phyloP scores from a whole-genome alignment of 2,329 filamentous ascomycete species.

The Talaromyces sp. region DNA sequence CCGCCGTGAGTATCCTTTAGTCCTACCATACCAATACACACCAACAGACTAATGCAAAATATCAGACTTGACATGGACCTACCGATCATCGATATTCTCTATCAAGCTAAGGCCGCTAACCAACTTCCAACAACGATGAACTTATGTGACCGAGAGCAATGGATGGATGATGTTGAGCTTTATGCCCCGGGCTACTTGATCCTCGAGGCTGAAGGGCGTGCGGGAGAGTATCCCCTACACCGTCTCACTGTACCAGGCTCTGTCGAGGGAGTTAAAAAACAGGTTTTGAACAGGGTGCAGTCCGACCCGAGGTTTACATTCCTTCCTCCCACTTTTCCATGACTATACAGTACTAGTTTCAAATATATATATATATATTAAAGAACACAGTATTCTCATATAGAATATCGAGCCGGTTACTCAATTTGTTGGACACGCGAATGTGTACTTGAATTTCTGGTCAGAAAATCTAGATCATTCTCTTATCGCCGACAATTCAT shows the following conservation, averaged over 20 bases:
- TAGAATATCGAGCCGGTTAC: no score
- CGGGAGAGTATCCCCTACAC: conserved; percentile 1
- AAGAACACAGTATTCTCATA: no score
- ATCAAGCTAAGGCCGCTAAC: conserved; percentile 15
- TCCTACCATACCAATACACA: not conserved
- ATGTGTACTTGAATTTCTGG: no score
- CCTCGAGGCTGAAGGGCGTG: conserved; percentile 16
- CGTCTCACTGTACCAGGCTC: not conserved
- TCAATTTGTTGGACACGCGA: no score
- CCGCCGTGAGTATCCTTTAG: not conserved
- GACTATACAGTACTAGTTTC: not conserved
- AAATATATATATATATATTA: no score
- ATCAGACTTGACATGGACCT: conserved; percentile 16
- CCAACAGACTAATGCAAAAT: not conserved
- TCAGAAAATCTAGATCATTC: no score
- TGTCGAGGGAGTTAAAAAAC: not conserved
- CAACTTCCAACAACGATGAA: conserved; percentile 14
- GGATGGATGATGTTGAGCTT: conserved; percentile 17
- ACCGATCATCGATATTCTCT: conserved; percentile 17
- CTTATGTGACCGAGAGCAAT: conserved; percentile 18
- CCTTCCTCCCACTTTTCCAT: not conserved
- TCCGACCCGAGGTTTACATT: conserved; percentile 1
- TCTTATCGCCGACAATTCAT: no score
- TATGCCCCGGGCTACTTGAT: conserved; percentile 19
- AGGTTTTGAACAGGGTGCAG: not conserved